Base-by-base conservation (phyloP, 2,329 filamentous ascomycete species). In the Botrytis sinoallii region DNA sequence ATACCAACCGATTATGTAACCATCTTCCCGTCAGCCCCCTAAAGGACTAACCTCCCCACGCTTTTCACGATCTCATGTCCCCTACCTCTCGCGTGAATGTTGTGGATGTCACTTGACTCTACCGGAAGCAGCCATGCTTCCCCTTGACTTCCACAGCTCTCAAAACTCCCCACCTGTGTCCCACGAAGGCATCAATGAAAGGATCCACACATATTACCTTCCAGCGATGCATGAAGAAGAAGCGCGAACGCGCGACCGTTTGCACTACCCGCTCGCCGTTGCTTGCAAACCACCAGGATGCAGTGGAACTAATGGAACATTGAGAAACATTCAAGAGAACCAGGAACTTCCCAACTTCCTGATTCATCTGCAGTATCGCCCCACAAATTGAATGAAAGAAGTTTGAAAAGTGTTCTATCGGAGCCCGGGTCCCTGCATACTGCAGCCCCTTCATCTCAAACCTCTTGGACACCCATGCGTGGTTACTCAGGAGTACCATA, bases 341-440 rank as follows among this genome's bases (percentile, higher is more conserved):
- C 22, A 55, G 44, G 38, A 55, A n/a, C 29, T 22, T 35, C 29
- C 29, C 18, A 42, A 44, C 20, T 25, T 55, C 55, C 29, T 46
- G 22, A 66, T 29, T 32, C 42, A 32, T 38, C 32, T 71, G 44
- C 59, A 40, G 59, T 35, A 32, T 55, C 20, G 61, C 48, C 61
- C 70, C 70, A 72, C 61, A 59, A 25, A 63, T 46, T 70, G 29
- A 38, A 61, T 70, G 9, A 38, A 63, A 29, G 40, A 57, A 46
- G 25, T 44, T 65, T 48, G 38, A 52, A 71, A 57, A 57, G n/a
- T 71, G 20, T 44, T 59, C 40, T 57, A 67, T 67, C 61, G 63
- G 61, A 66, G 70, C n/a, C 63, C 46, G 70, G 70, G 70, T 72
- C 46, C 61, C 70, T 72, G 70, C 70, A 72, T 67, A n/a, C 38